Evolutionary conservation across 2,329 filamentous ascomycete genomes (phyloP).

Genomic region (Leptographium flavum): DNA sequence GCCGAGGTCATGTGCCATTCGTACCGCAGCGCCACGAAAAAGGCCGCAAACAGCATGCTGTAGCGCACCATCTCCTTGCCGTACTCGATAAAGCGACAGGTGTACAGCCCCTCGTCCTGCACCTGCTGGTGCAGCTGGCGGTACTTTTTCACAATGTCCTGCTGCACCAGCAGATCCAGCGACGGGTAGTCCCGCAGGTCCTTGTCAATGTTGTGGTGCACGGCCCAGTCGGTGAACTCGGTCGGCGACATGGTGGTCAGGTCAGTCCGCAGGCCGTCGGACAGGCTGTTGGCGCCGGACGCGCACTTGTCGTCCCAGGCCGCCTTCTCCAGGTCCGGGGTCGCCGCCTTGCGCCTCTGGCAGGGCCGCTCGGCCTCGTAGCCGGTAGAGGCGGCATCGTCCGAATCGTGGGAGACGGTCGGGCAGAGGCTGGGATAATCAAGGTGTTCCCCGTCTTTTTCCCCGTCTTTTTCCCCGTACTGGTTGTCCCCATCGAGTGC

Average conservation of each 20-base stretch:
- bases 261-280: neutral
- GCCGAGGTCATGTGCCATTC: constrained; percentile 45
- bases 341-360: neutral
- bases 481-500: no score
- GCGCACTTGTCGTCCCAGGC: neutral
- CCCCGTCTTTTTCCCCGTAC: no score
- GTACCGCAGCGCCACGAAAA: constrained; percentile 27
- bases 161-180: constrained; percentile 37
- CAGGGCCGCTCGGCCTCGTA: neutral
- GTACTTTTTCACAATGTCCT: constrained; percentile 40
- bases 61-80: constrained; percentile 44
- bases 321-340: neutral
- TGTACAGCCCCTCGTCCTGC: constrained; percentile 40
- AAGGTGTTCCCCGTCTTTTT: no score
- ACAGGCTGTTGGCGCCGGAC: neutral
- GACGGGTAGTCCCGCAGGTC: constrained; percentile 32
- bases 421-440: no score
- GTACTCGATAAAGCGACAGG: constrained; percentile 44
- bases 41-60: constrained; percentile 31
- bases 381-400: constrained; percentile 1
- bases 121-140: constrained; percentile 39
- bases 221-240: constrained; percentile 20
- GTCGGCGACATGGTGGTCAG: neutral
- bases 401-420: no score
- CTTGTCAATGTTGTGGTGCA: constrained; percentile 21